These are phyloP conservation scores for Fragaria nilgerrensis DNA, from an alignment of 306 rosid genomes.

Conservation along the genomic window DNA sequence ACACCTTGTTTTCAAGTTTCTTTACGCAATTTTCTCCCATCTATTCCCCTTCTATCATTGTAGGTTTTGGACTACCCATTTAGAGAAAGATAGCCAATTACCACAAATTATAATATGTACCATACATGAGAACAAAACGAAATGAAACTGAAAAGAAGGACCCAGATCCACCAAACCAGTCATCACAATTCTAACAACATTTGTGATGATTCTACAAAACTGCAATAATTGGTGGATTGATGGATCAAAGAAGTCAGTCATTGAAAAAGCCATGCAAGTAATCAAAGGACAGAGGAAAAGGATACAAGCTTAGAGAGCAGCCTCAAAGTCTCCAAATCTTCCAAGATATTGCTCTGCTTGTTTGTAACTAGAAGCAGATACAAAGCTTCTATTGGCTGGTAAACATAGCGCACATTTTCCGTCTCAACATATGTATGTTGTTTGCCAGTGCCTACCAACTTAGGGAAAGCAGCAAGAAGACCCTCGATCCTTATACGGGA, in stretches of 20 bases:
- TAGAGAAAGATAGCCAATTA: neutral
- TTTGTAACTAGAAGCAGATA: conserved; percentile 93
- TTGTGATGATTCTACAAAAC: neutral
- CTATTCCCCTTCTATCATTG: neutral
- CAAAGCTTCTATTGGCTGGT: conserved; percentile 91
- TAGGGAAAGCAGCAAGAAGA: conserved; percentile 96
- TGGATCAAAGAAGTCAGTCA: conserved; percentile 16
- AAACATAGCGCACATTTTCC: conserved; percentile 94
- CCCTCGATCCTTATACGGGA: conserved; percentile 94
- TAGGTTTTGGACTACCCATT: neutral
- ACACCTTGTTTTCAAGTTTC: neutral
- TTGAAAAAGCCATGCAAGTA: conserved; percentile 12
- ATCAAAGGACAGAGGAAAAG: conserved; percentile 36
- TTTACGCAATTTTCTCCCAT: neutral
- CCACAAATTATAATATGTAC: neutral
- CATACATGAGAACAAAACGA: neutral
- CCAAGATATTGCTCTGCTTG: conserved; percentile 93
- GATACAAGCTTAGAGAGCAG: conserved; percentile 96
- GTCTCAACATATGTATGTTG: conserved; percentile 96
- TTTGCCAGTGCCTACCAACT: conserved; percentile 92
- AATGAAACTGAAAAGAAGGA: neutral
- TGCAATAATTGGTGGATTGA: neutral
- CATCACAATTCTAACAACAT: neutral
- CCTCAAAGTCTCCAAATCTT: conserved; percentile 92
- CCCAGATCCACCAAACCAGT: conserved; percentile 11